Evolutionary conservation across 306 rosid genomes (phyloP).

Genomic region (Ochetophila trinervis): DNA sequence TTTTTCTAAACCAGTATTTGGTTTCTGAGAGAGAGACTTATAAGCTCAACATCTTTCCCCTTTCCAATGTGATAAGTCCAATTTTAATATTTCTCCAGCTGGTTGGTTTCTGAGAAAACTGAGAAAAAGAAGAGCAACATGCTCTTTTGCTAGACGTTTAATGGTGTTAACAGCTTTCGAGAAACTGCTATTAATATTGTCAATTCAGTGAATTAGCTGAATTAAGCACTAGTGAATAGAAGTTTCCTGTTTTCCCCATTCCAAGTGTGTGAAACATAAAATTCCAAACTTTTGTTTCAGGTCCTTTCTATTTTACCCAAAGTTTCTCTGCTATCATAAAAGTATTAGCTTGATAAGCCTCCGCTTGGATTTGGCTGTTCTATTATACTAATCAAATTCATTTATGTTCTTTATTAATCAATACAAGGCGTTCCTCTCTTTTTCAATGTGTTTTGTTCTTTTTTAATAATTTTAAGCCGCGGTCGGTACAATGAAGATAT

Average conservation of each 20-base stretch:
- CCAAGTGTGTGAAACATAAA: not conserved
- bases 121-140: not conserved
- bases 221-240: not conserved
- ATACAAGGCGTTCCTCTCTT: not conserved
- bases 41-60: slow-evolving; percentile 9
- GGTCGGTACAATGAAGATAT: slow-evolving; percentile 26
- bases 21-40: slow-evolving; percentile 8
- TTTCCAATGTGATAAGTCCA: slow-evolving; percentile 18
- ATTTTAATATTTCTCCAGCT: not conserved
- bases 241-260: slow-evolving; percentile 8
- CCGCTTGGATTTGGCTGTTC: slow-evolving; percentile 16
- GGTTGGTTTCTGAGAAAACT: slow-evolving; percentile 7
- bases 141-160: not conserved
- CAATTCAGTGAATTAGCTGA: not conserved
- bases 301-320: not conserved
- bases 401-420: slow-evolving; percentile 16
- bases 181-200: not conserved
- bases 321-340: slow-evolving; percentile 29
- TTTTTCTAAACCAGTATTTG: slow-evolving; percentile 15
- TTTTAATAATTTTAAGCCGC: not conserved
- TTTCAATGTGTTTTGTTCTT: not conserved
- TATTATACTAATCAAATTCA: slow-evolving; percentile 2
- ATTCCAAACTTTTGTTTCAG: slow-evolving; percentile 13
- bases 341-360: slow-evolving; percentile 17
- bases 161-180: not conserved